Evolutionary conservation across 495 filamentous ascomycete genomes (phyloP).

Genomic region (Bathelium albidoporum): DNA sequence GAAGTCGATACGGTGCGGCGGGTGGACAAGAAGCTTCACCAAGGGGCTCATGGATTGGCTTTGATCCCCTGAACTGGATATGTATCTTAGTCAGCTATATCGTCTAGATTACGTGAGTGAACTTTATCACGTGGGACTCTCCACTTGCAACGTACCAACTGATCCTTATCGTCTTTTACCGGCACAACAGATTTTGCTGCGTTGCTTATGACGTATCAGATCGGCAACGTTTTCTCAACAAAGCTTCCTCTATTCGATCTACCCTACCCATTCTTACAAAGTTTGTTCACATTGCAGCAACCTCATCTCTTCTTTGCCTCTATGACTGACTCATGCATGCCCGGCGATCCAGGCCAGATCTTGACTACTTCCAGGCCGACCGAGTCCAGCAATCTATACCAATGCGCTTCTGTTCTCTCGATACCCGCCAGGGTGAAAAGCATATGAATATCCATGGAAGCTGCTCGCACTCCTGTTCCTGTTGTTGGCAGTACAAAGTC

Average conservation of each 20-base stretch:
- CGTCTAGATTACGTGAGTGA: no score
- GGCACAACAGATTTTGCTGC: no score
- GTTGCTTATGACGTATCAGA: no score
- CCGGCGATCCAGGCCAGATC: background rate
- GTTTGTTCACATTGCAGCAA: no score
- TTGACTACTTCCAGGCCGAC: conserved; percentile 10
- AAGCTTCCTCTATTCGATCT: no score
- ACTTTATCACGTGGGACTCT: no score
- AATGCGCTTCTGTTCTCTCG: conserved; percentile 1
- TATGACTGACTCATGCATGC: conserved; percentile 3
- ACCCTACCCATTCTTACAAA: no score
- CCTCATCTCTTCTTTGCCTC: conserved; percentile 4
- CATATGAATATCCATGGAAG: conserved; percentile 11
- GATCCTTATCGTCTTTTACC: no score
- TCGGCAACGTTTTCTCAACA: no score
- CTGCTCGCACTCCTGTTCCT: conserved; percentile 4
- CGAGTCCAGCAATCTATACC: conserved; percentile 4
- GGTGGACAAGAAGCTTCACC: background rate
- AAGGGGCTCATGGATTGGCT: background rate
- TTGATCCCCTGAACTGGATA: background rate
- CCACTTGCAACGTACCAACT: no score
- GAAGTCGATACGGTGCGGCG: background rate
- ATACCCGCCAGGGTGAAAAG: background rate
- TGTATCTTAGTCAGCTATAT: no score
- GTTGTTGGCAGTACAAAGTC: conserved; percentile 6